Percentiles rank a stretch among this genome's conserved stretches.
These are phyloP conservation scores for Filobasidium floriforme DNA, from an alignment of 768 basidiomycete genomes.

Conservation along the genomic window DNA sequence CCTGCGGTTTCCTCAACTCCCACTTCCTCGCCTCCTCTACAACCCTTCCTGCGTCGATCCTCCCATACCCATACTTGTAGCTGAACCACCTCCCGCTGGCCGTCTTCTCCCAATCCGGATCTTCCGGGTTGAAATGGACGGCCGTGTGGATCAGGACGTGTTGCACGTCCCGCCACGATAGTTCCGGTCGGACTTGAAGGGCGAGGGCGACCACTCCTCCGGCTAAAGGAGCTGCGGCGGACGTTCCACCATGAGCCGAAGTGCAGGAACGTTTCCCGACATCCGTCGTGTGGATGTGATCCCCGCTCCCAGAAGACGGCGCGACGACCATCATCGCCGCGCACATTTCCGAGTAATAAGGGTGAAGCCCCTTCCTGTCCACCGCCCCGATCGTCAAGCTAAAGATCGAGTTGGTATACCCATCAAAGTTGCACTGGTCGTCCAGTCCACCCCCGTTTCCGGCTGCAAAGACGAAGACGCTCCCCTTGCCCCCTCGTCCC, in stretches of 20 bases:
- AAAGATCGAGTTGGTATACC: constrained; percentile 96
- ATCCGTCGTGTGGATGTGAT: constrained; percentile 91
- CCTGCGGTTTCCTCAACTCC: constrained; percentile 85
- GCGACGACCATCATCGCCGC: constrained; percentile 95
- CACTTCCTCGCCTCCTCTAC: constrained; percentile 73
- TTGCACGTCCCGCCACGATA: constrained; percentile 94
- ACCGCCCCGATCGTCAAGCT: constrained; percentile 93
- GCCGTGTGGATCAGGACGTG: constrained; percentile 74
- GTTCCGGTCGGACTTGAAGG: constrained; percentile 77
- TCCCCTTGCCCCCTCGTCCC: constrained; percentile 81
- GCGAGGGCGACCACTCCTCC: constrained; percentile 89
- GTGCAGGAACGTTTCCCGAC: constrained; percentile 77
- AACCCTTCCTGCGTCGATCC: constrained; percentile 71
- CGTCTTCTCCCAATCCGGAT: constrained; percentile 88
- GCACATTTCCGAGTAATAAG: constrained; percentile 95
- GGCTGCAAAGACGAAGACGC: constrained; percentile 91
- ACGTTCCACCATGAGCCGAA: constrained; percentile 82
- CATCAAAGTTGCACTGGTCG: constrained; percentile 99
- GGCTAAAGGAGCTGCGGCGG: constrained; percentile 94
- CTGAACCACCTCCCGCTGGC: constrained; percentile 61
- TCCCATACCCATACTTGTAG: constrained; percentile 96
- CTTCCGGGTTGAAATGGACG: constrained; percentile 69
- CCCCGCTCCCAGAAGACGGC: constrained; percentile 88
- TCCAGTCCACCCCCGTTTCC: constrained; percentile 86
- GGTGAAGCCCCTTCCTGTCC: constrained; percentile 86